Conservation (phyloP, 2,329 filamentous ascomycete species). For the Nemania diffusa region DNA sequence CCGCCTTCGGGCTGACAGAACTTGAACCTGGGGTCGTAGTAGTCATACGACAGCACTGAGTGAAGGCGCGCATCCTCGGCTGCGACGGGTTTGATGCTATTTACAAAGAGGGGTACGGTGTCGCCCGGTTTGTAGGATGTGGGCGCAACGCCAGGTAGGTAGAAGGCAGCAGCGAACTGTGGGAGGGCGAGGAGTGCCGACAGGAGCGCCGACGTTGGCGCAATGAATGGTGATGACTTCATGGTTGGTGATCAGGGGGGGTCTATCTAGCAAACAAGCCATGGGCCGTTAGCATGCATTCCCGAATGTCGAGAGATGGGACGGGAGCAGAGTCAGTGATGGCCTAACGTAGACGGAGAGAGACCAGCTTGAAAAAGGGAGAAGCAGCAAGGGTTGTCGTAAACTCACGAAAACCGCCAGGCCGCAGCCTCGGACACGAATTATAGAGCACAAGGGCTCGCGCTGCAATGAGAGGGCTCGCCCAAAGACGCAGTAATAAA, state of each 20-base stretch:
- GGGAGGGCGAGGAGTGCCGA: constrained; percentile 63
- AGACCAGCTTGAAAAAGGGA: not conserved
- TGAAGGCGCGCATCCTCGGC: constrained; percentile 83
- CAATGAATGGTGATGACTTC: constrained; percentile 57
- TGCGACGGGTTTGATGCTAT: constrained; percentile 87
- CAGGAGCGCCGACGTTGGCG: constrained; percentile 61
- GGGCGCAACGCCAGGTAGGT: constrained; percentile 94
- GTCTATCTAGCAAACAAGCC: not conserved
- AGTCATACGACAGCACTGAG: constrained; percentile 95
- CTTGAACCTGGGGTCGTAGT: constrained; percentile 88
- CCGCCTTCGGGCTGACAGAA: constrained; percentile 86
- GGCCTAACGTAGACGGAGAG: not conserved
- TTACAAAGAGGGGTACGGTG: constrained; percentile 87
- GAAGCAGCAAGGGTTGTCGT: not conserved
- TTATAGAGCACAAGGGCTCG: constrained; percentile 45
- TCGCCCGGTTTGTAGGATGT: constrained; percentile 88
- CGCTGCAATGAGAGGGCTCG: constrained; percentile 8
- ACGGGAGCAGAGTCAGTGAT: not conserved
- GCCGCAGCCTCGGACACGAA: constrained; percentile 33
- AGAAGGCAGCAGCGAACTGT: constrained; percentile 78
- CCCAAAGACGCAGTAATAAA: constrained; percentile 4
- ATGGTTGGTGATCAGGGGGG: constrained; percentile 49
- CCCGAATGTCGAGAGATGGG: not conserved
- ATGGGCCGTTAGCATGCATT: constrained; percentile 9
- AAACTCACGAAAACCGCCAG: constrained; percentile 20